Base-by-base conservation (phyloP, 352 stramenopile species). In the Globisporangium viniferum region DNA sequence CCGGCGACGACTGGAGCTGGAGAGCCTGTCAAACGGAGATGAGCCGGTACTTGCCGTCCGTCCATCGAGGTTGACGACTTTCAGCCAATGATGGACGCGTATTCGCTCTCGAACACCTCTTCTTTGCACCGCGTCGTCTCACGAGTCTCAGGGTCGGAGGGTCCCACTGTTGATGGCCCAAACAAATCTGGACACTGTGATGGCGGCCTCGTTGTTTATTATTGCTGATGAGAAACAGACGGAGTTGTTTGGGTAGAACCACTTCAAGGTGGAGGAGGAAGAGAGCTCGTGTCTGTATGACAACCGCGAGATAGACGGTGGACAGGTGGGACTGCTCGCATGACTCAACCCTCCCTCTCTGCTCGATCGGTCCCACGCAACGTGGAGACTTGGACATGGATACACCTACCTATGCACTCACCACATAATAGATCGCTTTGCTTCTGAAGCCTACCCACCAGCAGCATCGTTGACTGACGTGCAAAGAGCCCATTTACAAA, bases 351-450 rank as follows among this genome's bases (percentile, higher is more conserved):
- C 9, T 8, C 14, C 27, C 22, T 29, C 24, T 56, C 39, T 46
- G 59, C 41, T 46, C 9, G 27, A 65, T 57, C 4, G 18, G 41
- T 46, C 59, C 24, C 41, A 57, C 33, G 41, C 39, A 33, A 54
- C 27, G 20, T 55, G 49, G 29, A 15, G 44, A 57, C 59, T 20
- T 65, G 59, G 59, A 57, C 59, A 65, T 65, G 59, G 59, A 65
- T 65, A 65, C 59, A 65, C 33, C 27, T 4, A 65, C 33, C 27
- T 4, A 33, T 29, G 35, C 9, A 41, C 35, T 41, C 35, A 41
- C 59, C 14, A 27, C 39, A 39, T 33, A 20, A 54, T 33, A 31
- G 51, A 7, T 36, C 20, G 35, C 48, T 5, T 5, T 41, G 35
- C 35, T 41, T 41, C 9, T 41, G 35, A 14, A 41, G 35, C 9